Percentiles rank a stretch among this genome's conserved stretches.
Conservation (phyloP, 805 yeast genomes). For the Cyberlindnera subsufficiens region DNA sequence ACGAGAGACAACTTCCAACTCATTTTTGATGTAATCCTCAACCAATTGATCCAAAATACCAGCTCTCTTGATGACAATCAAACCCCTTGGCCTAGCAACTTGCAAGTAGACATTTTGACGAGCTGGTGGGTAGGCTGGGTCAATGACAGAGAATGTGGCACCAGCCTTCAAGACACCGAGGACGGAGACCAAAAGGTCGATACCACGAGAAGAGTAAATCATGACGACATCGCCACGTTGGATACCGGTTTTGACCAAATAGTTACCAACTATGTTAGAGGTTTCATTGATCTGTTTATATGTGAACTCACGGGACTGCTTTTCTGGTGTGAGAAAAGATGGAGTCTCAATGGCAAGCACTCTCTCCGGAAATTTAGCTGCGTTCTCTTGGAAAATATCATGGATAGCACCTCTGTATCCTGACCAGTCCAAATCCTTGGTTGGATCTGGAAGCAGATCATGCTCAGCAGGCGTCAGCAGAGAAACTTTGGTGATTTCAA, state of each 20-base stretch:
- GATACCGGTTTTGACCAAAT: slow-evolving; percentile 75
- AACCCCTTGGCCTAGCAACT: slow-evolving; percentile 90
- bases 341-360: slow-evolving; percentile 92
- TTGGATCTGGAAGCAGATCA: slow-evolving; percentile 77
- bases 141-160: slow-evolving; percentile 96
- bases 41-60: slow-evolving; percentile 77
- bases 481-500: slow-evolving; percentile 52
- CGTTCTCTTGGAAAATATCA: slow-evolving; percentile 87
- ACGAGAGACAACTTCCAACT: slow-evolving; percentile 64
- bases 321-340: slow-evolving; percentile 44
- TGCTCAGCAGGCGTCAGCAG: slow-evolving; percentile 66
- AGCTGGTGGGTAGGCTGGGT: slow-evolving; percentile 98
- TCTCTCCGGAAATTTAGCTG: slow-evolving; percentile 77
- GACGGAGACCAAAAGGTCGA: slow-evolving; percentile 92
- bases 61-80: slow-evolving; percentile 86
- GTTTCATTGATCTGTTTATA: slow-evolving; percentile 89
- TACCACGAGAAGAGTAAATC: slow-evolving; percentile 97
- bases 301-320: slow-evolving; percentile 65
- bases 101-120: slow-evolving; percentile 89
- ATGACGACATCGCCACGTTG: slow-evolving; percentile 90
- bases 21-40: slow-evolving; percentile 66
- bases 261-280: slow-evolving; percentile 89
- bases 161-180: slow-evolving; percentile 99
- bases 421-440: slow-evolving; percentile 80
- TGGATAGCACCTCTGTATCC: slow-evolving; percentile 94